Conservation (phyloP, 257 asterid species). For the Penstemon eatonii region DNA sequence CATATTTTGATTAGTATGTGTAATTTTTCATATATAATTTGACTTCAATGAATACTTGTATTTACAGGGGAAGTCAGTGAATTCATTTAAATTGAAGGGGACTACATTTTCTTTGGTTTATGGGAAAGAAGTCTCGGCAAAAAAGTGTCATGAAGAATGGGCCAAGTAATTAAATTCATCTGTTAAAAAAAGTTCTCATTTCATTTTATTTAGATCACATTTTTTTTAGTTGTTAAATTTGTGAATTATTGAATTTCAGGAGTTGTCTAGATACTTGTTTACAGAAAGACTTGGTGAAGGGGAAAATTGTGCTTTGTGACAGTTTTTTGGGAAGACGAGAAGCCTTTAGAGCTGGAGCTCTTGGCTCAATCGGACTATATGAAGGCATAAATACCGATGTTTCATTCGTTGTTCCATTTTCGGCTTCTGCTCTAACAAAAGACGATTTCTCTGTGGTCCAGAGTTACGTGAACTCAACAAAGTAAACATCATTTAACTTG, state of each 20-base stretch:
- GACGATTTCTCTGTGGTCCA: neutral
- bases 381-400: too few relatives aligned
- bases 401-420: constrained; percentile 2
- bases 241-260: constrained; percentile 9
- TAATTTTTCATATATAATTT: too few relatives aligned
- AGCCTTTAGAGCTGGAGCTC: constrained; percentile 14
- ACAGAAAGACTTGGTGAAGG: constrained; percentile 18
- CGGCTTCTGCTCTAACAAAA: neutral
- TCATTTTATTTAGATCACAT: neutral
- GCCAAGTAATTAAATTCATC: neutral
- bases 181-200: neutral
- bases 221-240: neutral
- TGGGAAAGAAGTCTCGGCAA: constrained; percentile 11
- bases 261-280: neutral
- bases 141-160: accelerated
- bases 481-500: neutral
- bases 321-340: neutral
- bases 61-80: constrained; percentile 26
- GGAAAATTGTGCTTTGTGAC: constrained; percentile 33
- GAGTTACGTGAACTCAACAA: constrained; percentile 8
- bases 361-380: neutral
- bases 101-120: constrained; percentile 20
- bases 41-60: too few relatives aligned
- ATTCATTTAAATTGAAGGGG: constrained; percentile 25
- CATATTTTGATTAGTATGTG: too few relatives aligned